Evolutionary conservation across 1,139 yeast species (phyloP).

Genomic region (Geotrichum bryndzae): DNA sequence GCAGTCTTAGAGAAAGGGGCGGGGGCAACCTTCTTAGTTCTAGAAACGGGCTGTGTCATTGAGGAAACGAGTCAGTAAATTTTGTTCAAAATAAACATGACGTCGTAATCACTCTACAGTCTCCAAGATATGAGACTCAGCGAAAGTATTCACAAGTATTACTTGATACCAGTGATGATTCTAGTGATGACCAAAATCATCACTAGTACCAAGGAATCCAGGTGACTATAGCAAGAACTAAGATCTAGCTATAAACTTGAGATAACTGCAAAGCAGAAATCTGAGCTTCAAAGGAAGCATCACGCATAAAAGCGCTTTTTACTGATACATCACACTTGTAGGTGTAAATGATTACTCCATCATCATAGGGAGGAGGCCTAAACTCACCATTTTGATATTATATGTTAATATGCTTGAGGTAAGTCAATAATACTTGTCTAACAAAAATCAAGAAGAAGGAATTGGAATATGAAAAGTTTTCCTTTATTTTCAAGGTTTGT

Average conservation of each 20-base stretch:
- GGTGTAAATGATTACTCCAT: constrained; percentile 19
- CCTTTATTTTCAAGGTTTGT: neutral
- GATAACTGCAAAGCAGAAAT: neutral
- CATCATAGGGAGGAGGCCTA: constrained; percentile 20
- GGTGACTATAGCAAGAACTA: neutral
- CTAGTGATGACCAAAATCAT: neutral
- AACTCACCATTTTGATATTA: constrained; percentile 19
- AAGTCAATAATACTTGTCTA: constrained; percentile 2
- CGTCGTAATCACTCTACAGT: constrained; percentile 33
- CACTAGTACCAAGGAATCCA: neutral
- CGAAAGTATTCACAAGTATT: constrained; percentile 11
- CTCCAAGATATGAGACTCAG: constrained; percentile 23
- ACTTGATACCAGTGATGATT: neutral
- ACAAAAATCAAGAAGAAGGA: neutral
- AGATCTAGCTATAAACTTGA: neutral
- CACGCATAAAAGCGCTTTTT: neutral
- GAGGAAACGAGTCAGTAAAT: constrained; percentile 43
- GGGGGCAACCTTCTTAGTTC: constrained; percentile 78
- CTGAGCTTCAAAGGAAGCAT: neutral
- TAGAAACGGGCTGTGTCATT: constrained; percentile 70
- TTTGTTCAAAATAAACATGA: constrained; percentile 12
- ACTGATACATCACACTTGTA: constrained; percentile 15
- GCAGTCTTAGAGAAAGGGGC: constrained; percentile 62
- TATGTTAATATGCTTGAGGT: constrained; percentile 3
- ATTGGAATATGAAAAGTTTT: neutral